Percentiles rank a stretch among this genome's conserved stretches.
Conservation (phyloP, 768 basidiomycete species). For the Strobilomyces dryophilus region DNA sequence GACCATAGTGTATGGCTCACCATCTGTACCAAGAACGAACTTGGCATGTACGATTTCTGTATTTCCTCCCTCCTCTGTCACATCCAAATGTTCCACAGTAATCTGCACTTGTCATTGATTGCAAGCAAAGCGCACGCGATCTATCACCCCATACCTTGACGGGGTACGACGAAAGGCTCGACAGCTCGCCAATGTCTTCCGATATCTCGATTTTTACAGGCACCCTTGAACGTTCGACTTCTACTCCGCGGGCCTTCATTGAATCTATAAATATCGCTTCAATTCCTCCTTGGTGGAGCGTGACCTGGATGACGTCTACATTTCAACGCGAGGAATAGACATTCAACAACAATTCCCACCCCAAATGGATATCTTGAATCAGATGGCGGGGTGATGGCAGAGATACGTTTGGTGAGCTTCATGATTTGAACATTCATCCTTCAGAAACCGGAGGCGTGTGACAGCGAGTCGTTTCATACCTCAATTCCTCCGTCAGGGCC, state of each 20-base stretch:
- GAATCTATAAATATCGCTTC: background rate
- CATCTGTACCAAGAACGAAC: slow-evolving; percentile 35
- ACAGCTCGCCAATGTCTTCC: slow-evolving; percentile 1
- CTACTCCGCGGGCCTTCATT: background rate
- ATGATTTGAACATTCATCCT: too few relatives aligned
- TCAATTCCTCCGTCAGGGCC: background rate
- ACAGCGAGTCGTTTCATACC: background rate
- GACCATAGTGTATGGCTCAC: slow-evolving; percentile 4
- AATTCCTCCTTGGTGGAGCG: background rate
- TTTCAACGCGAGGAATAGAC: background rate
- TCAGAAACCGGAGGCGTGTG: background rate
- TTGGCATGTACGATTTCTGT: slow-evolving; percentile 33
- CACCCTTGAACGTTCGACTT: background rate
- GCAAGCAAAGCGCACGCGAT: background rate
- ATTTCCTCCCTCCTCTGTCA: slow-evolving; percentile 22
- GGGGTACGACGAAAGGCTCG: slow-evolving; percentile 24
- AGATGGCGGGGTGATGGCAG: background rate
- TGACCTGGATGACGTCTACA: background rate
- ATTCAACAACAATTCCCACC: background rate
- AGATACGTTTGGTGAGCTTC: too few relatives aligned
- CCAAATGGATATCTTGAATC: background rate
- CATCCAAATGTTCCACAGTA: slow-evolving; percentile 16
- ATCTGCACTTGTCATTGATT: slow-evolving; percentile 9
- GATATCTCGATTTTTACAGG: background rate
- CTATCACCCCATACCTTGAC: slow-evolving; percentile 21